Conservation (phyloP, 108 stramenopile genomes). For the Chaetoceros tenuissimus region DNA sequence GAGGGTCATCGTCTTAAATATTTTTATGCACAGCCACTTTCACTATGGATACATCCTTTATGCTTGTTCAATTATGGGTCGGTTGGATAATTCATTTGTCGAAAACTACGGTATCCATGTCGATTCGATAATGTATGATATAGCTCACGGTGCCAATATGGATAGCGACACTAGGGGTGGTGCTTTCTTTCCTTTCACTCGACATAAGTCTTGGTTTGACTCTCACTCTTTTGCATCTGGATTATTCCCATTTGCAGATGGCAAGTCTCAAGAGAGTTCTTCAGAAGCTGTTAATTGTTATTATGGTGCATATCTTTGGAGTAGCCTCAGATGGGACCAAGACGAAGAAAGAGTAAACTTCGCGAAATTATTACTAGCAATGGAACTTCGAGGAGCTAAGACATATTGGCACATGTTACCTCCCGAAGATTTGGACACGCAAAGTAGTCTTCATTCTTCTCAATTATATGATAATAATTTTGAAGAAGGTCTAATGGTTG, state of each 20-base stretch:
- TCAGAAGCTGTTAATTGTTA: conserved; percentile 97
- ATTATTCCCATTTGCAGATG: conserved; percentile 79
- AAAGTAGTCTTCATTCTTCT: conserved; percentile 3
- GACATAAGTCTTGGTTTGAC: conserved; percentile 84
- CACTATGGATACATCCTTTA: conserved; percentile 71
- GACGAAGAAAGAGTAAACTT: conserved; percentile 43
- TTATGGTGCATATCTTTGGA: conserved; percentile 88
- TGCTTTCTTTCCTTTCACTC: conserved; percentile 62
- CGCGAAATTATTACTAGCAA: conserved; percentile 65
- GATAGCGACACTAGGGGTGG: conserved; percentile 22
- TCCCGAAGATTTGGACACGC: background rate
- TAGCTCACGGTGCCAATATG: conserved; percentile 53
- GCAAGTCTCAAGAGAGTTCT: conserved; percentile 94
- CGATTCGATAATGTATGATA: conserved; percentile 67
- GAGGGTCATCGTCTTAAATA: conserved; percentile 13
- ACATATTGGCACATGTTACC: conserved; percentile 89
- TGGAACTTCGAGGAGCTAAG: conserved; percentile 79
- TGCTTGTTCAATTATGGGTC: conserved; percentile 66
- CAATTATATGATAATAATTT: conserved; percentile 23
- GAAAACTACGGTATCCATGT: conserved; percentile 49
- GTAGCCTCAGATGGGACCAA: conserved; percentile 50
- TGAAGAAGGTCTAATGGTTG: conserved; percentile 75
- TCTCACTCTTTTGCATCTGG: conserved; percentile 85
- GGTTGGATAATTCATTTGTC: conserved; percentile 47
- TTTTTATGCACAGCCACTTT: conserved; percentile 62